Evolutionary conservation across 2,329 filamentous ascomycete species (phyloP), one percentile per base, ranked within the genome.

Genomic region (Myriangium duriaei): DNA sequence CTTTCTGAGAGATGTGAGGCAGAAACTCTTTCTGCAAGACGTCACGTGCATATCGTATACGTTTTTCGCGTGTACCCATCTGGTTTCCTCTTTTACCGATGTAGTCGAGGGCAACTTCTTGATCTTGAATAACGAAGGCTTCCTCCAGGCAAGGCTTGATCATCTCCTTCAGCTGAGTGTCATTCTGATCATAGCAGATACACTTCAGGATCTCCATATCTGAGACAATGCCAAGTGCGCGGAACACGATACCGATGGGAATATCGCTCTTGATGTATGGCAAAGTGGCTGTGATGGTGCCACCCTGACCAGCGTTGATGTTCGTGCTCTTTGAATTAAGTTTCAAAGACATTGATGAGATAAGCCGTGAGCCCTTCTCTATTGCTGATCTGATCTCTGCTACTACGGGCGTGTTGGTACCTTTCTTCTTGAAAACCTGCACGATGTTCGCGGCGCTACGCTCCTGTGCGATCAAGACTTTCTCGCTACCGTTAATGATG

Each of bases 161-260:
- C 76, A 95, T 91, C 66, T 98, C 91, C 41, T 98, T 68, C 87
- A 98, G 95, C 52, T 92, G 83, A 16, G 81, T 93, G 58, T 98
- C 92, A 51, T 81, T 91, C 46, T 85, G 78, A 55, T 96, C 87
- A 59, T 93, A 95, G 61, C 87, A 94, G 49, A 98, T 94, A 56
- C 95, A 87, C 56, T 95, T 95, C 32, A 98, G 69, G 46, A 98
- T 98, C 55, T 98, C 91, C 57, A 96, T 86, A 53, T 98, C 91
- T 6, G 88, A 95, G 4, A 98, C 88, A 21, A 98, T 81, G 50
- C 91, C 91, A 11, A 98, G 69, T 3, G 91, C 92, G 53, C 91
- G 79, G 68, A 98, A 98, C 40, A 96, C 87, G 47, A 96, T 83
- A 42, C 81, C 88, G 46, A 98, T 86, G 0, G 91, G 91, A 34